Evolutionary conservation across 768 basidiomycete genomes (phyloP), one percentile per base, ranked within the genome.

Genomic region (Pluteus cervinus): DNA sequence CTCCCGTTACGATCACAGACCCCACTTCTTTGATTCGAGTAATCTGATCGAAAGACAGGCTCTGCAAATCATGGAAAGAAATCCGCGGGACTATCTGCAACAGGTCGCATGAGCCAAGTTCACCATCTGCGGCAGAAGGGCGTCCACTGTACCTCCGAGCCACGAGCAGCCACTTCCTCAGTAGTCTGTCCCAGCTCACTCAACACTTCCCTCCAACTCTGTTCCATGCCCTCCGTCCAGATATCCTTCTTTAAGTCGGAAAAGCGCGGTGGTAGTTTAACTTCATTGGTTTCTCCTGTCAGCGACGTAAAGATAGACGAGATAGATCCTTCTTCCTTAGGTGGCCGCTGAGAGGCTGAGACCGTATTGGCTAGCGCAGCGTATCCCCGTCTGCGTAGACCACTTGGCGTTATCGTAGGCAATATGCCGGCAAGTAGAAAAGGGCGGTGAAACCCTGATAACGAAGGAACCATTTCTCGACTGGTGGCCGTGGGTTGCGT

Each of bases 211-310:
- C 59, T 62, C 81, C 82, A 85, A 30, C 68, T 67, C 43, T 70
- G 55, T 5, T 59, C 43, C 7, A 84, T 53, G 2, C 42, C 46
- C 7, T 76, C 72, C 7, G 44, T 56, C 57, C 71, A 73, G 0
- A 86, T 42, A 18, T 57, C 52, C 41, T 66, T 68, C 61, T 89
- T 88, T 17, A 88, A 55, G 5, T 69, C 66, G 0, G 66, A 47
- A 42, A 85, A 86, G 0, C 82, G 69, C 6, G 60, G 49, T 0
- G 81, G 81, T 4, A 85, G 67, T n/a, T n/a, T n/a, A 4, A 54
- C 55, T 1, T 54, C 54, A 4, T 55, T 55, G 1, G 58, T 47
- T 26, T 60, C 56, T 18, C 62, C 63, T 2, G 58, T 63, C 6
- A 68, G 50, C 0, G 66, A 57, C 1, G 64, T 61, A 43, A 68